Evolutionary conservation across 2,329 filamentous ascomycete genomes (phyloP), one percentile per base, ranked within the genome.

Genomic region (Calonectria pseudoturangicola): DNA sequence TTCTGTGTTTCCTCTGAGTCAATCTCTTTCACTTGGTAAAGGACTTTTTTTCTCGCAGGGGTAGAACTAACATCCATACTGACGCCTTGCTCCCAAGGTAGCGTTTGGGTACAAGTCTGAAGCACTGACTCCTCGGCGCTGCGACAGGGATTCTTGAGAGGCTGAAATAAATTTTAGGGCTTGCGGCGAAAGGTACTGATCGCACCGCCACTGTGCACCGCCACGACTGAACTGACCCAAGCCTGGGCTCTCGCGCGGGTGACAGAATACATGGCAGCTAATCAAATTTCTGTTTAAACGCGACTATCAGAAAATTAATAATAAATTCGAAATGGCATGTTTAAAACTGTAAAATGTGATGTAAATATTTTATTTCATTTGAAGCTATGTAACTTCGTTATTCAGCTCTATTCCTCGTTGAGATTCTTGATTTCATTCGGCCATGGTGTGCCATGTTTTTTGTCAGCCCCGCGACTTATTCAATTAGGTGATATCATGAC

Each of bases 31-130:
- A 13, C 41, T n/a, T 36, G 10, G 16, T n/a, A 58, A 63, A 47
- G 50, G 60, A 16, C 30, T 45, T 25, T 28, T 21, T 21, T 21
- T 21, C 21, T 50, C 45, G 30, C 45, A 28, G 9, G 33, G 56
- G 48, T 39, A 51, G 33, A 41, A 81, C 81, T 81, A 69, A 83
- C 82, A 79, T 84, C 81, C 82, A 84, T 84, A 54, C 56, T 77
- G 76, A 75, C 75, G 70, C 74, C 72, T 75, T 74, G 73, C 36
- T 77, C 69, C 63, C 72, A 45, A 73, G 75, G 56, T 76, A 74
- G 80, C 72, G 72, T 73, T 71, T 68, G 58, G 66, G 64, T 76
- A 41, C 30, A 30, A 30, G 43, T 76, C 73, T 66, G 72, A 76
- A 75, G 77, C 72, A 74, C 74, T 75, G 76, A 75, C 73, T 64